These are phyloP conservation scores for Suillus brevipes DNA, from an alignment of 768 basidiomycete genomes.

Conservation along the genomic window DNA sequence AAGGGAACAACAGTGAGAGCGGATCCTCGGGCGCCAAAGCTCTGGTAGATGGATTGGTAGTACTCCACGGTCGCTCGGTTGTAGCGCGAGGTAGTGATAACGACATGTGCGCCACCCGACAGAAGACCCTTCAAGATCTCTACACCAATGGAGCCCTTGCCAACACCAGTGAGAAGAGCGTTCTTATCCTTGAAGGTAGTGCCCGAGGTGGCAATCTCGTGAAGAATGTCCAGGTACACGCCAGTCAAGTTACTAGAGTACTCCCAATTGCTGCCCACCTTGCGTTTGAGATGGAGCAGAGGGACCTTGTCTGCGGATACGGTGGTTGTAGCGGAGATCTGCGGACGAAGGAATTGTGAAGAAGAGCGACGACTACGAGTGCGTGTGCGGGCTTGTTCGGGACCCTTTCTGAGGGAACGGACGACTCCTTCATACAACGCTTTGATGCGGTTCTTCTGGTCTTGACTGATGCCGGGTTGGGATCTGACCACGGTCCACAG, in stretches of 20 bases:
- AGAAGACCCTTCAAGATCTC: slow-evolving; percentile 97
- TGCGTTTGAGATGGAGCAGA: slow-evolving; percentile 94
- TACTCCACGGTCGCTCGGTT: slow-evolving; percentile 95
- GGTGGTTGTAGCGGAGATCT: slow-evolving; percentile 66
- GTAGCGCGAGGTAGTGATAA: slow-evolving; percentile 98
- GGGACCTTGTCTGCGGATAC: slow-evolving; percentile 89
- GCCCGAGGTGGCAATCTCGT: slow-evolving; percentile 97
- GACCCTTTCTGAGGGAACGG: slow-evolving; percentile 80
- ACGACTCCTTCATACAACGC: slow-evolving; percentile 96
- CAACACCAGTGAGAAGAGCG: slow-evolving; percentile 95
- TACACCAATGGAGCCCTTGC: slow-evolving; percentile 96
- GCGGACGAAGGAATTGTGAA: slow-evolving; percentile 95
- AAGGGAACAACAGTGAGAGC: slow-evolving; percentile 97
- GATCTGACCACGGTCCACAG: slow-evolving; percentile 97
- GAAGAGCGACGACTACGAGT: slow-evolving; percentile 84
- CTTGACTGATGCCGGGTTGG: slow-evolving; percentile 94
- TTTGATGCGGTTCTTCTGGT: slow-evolving; percentile 95
- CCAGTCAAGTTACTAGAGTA: slow-evolving; percentile 97
- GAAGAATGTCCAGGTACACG: slow-evolving; percentile 93
- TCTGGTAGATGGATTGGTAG: slow-evolving; percentile 97
- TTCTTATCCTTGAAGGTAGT: slow-evolving; percentile 99
- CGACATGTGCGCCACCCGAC: slow-evolving; percentile 93
- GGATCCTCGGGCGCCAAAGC: slow-evolving; percentile 92
- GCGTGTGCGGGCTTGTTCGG: slow-evolving; percentile 59
- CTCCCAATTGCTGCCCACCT: slow-evolving; percentile 92